These are phyloP conservation scores for Huntiella omanensis DNA, from an alignment of 2,329 filamentous ascomycete species.

Conservation along the genomic window DNA sequence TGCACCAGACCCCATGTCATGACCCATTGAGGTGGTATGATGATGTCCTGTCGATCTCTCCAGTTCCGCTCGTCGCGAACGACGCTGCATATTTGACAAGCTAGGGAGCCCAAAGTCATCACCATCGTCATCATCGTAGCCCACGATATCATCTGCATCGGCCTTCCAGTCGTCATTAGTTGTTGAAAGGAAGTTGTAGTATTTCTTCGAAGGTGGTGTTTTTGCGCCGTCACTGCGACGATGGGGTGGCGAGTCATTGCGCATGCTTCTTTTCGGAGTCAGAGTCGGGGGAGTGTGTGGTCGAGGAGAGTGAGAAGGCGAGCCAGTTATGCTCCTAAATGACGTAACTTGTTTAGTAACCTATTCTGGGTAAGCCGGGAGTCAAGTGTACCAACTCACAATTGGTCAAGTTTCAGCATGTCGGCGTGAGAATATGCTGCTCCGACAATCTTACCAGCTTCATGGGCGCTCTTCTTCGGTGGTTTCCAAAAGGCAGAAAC, in stretches of 20 bases:
- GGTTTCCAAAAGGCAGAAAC: slow-evolving; percentile 70
- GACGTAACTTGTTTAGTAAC: slow-evolving; percentile 4
- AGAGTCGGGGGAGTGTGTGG: slow-evolving; percentile 53
- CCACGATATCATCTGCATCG: slow-evolving; percentile 58
- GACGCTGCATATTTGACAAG: slow-evolving; percentile 75
- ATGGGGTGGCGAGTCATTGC: slow-evolving; percentile 35
- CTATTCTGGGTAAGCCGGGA: neutral
- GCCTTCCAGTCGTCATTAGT: slow-evolving; percentile 69
- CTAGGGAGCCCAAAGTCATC: slow-evolving; percentile 93
- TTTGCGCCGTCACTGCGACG: slow-evolving; percentile 31
- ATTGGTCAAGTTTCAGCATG: slow-evolving; percentile 67
- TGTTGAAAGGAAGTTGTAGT: slow-evolving; percentile 63
- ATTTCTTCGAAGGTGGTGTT: slow-evolving; percentile 53
- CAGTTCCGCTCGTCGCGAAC: slow-evolving; percentile 29
- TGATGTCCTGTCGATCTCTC: slow-evolving; percentile 1
- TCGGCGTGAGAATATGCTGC: slow-evolving; percentile 94
- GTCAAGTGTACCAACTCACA: slow-evolving; percentile 31
- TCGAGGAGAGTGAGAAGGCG: slow-evolving; percentile 27
- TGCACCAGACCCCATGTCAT: slow-evolving; percentile 12
- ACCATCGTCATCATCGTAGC: slow-evolving; percentile 65
- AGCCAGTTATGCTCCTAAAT: slow-evolving; percentile 2
- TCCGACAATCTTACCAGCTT: slow-evolving; percentile 63
- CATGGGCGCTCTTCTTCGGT: slow-evolving; percentile 35
- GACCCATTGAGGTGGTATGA: neutral
- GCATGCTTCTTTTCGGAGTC: slow-evolving; percentile 22